phyloP scores from a whole-genome alignment of 306 rosid species.

The Pueraria montana region DNA sequence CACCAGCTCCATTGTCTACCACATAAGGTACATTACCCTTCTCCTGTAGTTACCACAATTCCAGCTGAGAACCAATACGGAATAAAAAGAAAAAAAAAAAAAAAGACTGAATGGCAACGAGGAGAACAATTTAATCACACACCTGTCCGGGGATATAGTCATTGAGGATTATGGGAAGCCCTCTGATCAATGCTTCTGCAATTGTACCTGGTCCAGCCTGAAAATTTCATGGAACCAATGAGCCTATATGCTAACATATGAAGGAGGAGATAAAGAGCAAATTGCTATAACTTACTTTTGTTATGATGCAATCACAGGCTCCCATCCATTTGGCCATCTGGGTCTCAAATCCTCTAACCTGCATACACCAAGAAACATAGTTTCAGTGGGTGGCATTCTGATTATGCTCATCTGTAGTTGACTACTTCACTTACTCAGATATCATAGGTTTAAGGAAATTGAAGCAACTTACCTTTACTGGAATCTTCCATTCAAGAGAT shows the following conservation, averaged over 20 bases:
- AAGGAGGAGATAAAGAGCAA: slow-evolving; percentile 17
- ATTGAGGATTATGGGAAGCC: slow-evolving; percentile 95
- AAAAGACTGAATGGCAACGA: background rate
- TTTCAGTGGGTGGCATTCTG: slow-evolving; percentile 24
- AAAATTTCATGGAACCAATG: slow-evolving; percentile 33
- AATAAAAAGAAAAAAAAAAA: background rate
- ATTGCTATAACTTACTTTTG: slow-evolving; percentile 72
- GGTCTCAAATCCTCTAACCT: slow-evolving; percentile 93
- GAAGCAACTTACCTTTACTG: slow-evolving; percentile 75
- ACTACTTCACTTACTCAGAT: background rate
- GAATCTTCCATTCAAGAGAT: slow-evolving; percentile 80
- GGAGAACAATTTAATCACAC: slow-evolving; percentile 42
- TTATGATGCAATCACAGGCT: slow-evolving; percentile 97
- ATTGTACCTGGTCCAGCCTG: slow-evolving; percentile 99
- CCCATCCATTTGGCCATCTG: slow-evolving; percentile 99
- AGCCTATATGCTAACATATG: slow-evolving; percentile 31
- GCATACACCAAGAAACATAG: slow-evolving; percentile 41
- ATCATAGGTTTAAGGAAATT: slow-evolving; percentile 20
- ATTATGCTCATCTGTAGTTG: slow-evolving; percentile 9
- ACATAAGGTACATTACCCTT: slow-evolving; percentile 98
- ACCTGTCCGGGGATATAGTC: slow-evolving; percentile 99
- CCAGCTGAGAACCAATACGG: slow-evolving; percentile 16
- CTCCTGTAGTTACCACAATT: slow-evolving; percentile 64
- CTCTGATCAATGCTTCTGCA: slow-evolving; percentile 96
- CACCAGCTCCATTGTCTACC: slow-evolving; percentile 95